A percentile compares a stretch with the other conserved stretches of the same genome.
phyloP scores from a whole-genome alignment of 2,329 filamentous ascomycete genomes.

The Atkinsonella hypoxylon region DNA sequence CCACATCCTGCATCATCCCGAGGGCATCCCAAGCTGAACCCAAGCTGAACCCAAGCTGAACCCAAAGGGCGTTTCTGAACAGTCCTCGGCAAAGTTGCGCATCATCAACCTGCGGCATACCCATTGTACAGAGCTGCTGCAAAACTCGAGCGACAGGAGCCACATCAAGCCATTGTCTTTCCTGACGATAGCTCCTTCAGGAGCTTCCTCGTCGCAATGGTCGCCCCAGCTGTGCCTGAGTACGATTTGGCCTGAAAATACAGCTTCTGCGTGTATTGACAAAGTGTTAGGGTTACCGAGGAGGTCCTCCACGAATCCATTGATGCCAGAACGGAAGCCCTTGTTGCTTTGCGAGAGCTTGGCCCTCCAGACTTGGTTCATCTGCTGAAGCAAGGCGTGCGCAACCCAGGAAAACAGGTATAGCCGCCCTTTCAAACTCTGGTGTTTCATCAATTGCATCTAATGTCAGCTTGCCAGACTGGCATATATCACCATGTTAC shows the following conservation, averaged over 20 bases:
- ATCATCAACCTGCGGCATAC: neutral
- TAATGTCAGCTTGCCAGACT: conserved; percentile 37
- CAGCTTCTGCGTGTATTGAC: conserved; percentile 12
- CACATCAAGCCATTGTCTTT: neutral
- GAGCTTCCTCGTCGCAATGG: conserved; percentile 38
- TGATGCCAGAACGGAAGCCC: conserved; percentile 81
- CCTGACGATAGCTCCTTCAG: conserved; percentile 3
- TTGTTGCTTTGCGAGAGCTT: conserved; percentile 77
- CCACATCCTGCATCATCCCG: neutral
- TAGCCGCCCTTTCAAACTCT: neutral
- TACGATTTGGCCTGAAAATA: conserved; percentile 26
- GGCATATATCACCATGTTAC: conserved; percentile 98
- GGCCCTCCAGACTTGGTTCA: conserved; percentile 94
- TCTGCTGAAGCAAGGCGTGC: conserved; percentile 62
- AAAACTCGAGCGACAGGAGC: neutral
- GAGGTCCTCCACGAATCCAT: conserved; percentile 85
- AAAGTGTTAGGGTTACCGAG: conserved; percentile 65
- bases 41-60: neutral
- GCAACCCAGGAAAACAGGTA: conserved; percentile 46
- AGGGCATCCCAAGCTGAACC: neutral
- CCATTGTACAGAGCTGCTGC: neutral
- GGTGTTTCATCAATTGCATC: conserved; percentile 1
- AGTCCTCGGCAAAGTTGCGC: neutral
- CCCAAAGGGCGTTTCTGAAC: neutral
- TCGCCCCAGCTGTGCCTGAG: conserved; percentile 67